These are phyloP conservation scores for Sclerotiophoma versabilis DNA, from an alignment of 2,329 filamentous ascomycete genomes.

Conservation along the genomic window DNA sequence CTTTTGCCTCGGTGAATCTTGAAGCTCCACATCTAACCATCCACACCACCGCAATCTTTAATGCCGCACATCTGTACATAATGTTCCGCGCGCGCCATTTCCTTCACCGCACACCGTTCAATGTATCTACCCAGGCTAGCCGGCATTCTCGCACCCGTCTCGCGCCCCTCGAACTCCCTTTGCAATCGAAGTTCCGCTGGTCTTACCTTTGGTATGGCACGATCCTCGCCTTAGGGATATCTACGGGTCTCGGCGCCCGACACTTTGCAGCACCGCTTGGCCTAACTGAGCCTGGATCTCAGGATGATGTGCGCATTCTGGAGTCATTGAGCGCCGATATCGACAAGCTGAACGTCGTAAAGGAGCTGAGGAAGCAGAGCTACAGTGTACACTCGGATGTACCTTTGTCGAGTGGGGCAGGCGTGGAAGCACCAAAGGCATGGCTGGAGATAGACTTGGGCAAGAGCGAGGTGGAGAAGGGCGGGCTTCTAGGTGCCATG, in stretches of 20 bases:
- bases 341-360: slow-evolving; percentile 44
- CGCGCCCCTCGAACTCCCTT: slow-evolving; percentile 18
- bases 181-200: slow-evolving; percentile 35
- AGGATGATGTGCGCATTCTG: slow-evolving; percentile 39
- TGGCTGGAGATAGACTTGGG: slow-evolving; percentile 44
- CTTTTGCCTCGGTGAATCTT: slow-evolving; percentile 31
- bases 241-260: slow-evolving; percentile 33
- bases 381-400: slow-evolving; percentile 36
- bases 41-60: slow-evolving; percentile 4
- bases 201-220: slow-evolving; percentile 44
- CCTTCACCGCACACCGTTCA: slow-evolving; percentile 17
- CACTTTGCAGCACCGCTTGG: slow-evolving; percentile 37
- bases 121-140: neutral
- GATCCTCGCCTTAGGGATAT: slow-evolving; percentile 34
- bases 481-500: slow-evolving; percentile 40
- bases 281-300: slow-evolving; percentile 35
- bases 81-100: slow-evolving; percentile 33
- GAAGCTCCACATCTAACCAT: slow-evolving; percentile 5
- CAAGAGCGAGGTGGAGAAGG: slow-evolving; percentile 24
- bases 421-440: slow-evolving; percentile 28
- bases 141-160: slow-evolving; percentile 5
- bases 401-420: slow-evolving; percentile 24
- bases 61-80: slow-evolving; percentile 11
- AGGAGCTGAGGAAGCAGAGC: slow-evolving; percentile 38
- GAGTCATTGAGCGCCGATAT: slow-evolving; percentile 34